A percentile compares a stretch with the other conserved stretches of the same genome.
These are phyloP conservation scores for Mucor sp. DNA, from an alignment of 371 early-diverging fungal genomes.

Conservation along the genomic window DNA sequence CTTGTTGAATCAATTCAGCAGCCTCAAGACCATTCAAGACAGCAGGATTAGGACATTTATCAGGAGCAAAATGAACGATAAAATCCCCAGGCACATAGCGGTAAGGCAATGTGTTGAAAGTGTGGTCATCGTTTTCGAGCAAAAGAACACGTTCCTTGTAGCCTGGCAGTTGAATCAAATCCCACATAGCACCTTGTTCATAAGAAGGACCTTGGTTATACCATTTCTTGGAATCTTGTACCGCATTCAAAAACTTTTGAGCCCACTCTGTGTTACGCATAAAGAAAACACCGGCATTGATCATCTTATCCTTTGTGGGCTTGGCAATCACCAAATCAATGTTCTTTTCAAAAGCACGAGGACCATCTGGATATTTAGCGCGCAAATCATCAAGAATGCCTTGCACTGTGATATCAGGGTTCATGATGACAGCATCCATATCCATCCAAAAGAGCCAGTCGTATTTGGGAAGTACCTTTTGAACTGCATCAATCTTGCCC, in stretches of 20 bases:
- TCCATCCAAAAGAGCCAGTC: slow-evolving; percentile 74
- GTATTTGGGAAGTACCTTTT: slow-evolving; percentile 64
- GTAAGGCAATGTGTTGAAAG: slow-evolving; percentile 62
- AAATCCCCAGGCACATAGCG: slow-evolving; percentile 59
- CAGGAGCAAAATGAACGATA: slow-evolving; percentile 67
- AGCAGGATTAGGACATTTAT: slow-evolving; percentile 61
- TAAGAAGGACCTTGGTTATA: slow-evolving; percentile 49
- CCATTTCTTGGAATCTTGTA: slow-evolving; percentile 51
- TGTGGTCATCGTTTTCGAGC: slow-evolving; percentile 59
- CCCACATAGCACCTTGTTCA: slow-evolving; percentile 70
- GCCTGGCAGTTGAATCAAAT: slow-evolving; percentile 43
- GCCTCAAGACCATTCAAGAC: slow-evolving; percentile 53
- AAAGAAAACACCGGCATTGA: slow-evolving; percentile 68
- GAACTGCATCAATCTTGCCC: slow-evolving; percentile 66
- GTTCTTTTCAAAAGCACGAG: slow-evolving; percentile 30
- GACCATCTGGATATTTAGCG: slow-evolving; percentile 23
- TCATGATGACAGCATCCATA: slow-evolving; percentile 66
- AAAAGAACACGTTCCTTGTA: slow-evolving; percentile 39
- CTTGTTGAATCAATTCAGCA: slow-evolving; percentile 33
- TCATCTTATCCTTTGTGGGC: slow-evolving; percentile 50
- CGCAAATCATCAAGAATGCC: slow-evolving; percentile 35
- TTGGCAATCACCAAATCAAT: slow-evolving; percentile 54
- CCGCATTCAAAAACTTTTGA: slow-evolving; percentile 51
- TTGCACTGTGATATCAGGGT: slow-evolving; percentile 40
- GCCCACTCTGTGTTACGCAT: slow-evolving; percentile 65